phyloP scores from a whole-genome alignment of 768 basidiomycete species.

The Phaffia tasmanica region DNA sequence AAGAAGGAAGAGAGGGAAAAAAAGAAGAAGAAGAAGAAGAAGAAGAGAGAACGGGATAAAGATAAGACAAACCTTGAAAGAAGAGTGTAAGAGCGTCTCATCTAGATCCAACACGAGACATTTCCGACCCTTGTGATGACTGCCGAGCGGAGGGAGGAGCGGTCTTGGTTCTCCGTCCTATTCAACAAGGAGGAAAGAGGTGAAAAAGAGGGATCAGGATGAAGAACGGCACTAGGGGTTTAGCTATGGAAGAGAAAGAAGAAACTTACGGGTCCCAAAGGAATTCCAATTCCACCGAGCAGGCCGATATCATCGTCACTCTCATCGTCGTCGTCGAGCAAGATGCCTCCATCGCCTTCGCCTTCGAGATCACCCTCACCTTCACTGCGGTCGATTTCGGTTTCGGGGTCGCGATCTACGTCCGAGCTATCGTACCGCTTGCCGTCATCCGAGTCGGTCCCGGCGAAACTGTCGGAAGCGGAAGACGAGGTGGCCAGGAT shows the following conservation, averaged over 20 bases:
- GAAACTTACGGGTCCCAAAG: conserved; percentile 69
- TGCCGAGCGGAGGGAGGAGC: conserved; percentile 70
- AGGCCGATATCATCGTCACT: conserved; percentile 88
- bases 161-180: conserved; percentile 81
- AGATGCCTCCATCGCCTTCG: conserved; percentile 7
- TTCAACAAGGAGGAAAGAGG: neutral
- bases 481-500: neutral
- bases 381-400: conserved; percentile 21
- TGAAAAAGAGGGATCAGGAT: neutral
- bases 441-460: conserved; percentile 22
- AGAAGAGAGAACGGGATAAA: too few species aligned
- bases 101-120: conserved; percentile 94
- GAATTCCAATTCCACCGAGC: conserved; percentile 89
- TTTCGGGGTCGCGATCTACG: neutral
- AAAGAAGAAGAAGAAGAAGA: too few species aligned
- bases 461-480: conserved; percentile 11
- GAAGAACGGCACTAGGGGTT: neutral
- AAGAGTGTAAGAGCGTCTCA: conserved; percentile 92
- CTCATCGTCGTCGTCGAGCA: conserved; percentile 36
- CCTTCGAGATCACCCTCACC: conserved; percentile 21
- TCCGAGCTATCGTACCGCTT: conserved; percentile 16
- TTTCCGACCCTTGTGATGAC: conserved; percentile 75
- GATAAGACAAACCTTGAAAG: conserved; percentile 71
- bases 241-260: neutral
- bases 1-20: neutral